A percentile compares a stretch with the other conserved stretches of the same genome.
phyloP scores from a whole-genome alignment of 2,329 filamentous ascomycete species.

The Domatiomyces globalis region DNA sequence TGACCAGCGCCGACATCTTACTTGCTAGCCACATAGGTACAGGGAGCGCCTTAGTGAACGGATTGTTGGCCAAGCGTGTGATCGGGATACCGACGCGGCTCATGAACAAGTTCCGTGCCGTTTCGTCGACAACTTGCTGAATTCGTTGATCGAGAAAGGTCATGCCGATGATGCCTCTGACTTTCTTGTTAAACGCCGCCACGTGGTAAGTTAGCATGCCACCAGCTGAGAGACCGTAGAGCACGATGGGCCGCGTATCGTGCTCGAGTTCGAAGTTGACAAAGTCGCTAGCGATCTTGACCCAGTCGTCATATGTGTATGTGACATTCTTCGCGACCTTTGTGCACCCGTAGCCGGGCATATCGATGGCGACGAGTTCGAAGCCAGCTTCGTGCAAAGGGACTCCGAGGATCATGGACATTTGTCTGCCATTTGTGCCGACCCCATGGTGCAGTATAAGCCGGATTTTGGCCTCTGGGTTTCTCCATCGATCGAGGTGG shows the following conservation, averaged over 20 bases:
- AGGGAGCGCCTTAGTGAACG: not conserved
- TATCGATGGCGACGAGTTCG: not conserved
- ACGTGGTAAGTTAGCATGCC: conserved; percentile 1
- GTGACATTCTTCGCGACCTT: not conserved
- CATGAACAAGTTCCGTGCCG: not conserved
- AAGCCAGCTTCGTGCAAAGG: not conserved
- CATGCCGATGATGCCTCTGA: not conserved
- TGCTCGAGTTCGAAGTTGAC: conserved; percentile 1
- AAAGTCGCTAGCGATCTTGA: not conserved
- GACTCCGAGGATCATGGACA: conserved; percentile 1
- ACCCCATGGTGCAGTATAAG: not conserved
- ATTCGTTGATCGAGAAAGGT: conserved; percentile 1
- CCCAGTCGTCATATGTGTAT: conserved; percentile 1
- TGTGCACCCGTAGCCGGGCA: conserved; percentile 1
- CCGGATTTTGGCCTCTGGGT: not conserved
- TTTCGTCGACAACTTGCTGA: conserved; percentile 1
- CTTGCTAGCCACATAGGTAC: conserved; percentile 1
- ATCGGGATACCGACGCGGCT: not conserved
- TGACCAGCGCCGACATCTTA: conserved; percentile 1
- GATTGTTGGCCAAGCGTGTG: not conserved
- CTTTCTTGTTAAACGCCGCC: not conserved
- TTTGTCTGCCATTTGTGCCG: conserved; percentile 1
- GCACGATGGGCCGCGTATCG: not conserved
- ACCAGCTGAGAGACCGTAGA: not conserved
- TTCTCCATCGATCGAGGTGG: conserved; percentile 1